phyloP scores from a whole-genome alignment of 1,139 yeast genomes.

The Sugiyamaella japonica region DNA sequence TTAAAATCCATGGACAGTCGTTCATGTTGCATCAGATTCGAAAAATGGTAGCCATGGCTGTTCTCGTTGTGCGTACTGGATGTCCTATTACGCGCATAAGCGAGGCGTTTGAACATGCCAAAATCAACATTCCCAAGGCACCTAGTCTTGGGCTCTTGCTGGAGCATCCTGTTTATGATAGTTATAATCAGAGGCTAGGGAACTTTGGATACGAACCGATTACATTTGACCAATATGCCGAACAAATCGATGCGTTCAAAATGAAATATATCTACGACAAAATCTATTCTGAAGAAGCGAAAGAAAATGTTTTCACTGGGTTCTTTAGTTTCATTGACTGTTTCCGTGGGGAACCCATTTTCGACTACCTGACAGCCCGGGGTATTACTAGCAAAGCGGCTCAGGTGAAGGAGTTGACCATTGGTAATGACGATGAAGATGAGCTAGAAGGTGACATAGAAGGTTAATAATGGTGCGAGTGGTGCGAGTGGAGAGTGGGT shows the following conservation, averaged over 20 bases:
- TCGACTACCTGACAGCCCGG: constrained; percentile 73
- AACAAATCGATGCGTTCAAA: constrained; percentile 82
- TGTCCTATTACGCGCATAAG: constrained; percentile 72
- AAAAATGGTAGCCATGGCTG: constrained; percentile 97
- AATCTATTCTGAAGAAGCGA: constrained; percentile 83
- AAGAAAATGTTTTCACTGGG: constrained; percentile 84
- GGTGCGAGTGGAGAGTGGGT: background rate
- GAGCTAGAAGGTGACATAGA: constrained; percentile 36
- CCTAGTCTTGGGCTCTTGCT: constrained; percentile 91
- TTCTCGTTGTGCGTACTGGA: constrained; percentile 80
- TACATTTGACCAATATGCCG: constrained; percentile 63
- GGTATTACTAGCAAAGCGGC: constrained; percentile 45
- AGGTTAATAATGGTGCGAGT: constrained; percentile 25
- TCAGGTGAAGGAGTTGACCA: constrained; percentile 27
- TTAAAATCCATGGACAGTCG: constrained; percentile 96
- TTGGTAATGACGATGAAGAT: constrained; percentile 35
- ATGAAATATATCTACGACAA: constrained; percentile 87
- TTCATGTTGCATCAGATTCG: constrained; percentile 98
- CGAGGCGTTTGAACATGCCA: constrained; percentile 74
- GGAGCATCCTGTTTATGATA: constrained; percentile 90
- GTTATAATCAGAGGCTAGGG: constrained; percentile 69
- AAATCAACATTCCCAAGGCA: constrained; percentile 92
- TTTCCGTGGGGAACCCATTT: constrained; percentile 60
- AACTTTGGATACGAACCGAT: constrained; percentile 80
- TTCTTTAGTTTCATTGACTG: constrained; percentile 87